These are phyloP conservation scores for Paxillus rubicundulus DNA, from an alignment of 768 basidiomycete genomes.

Conservation along the genomic window DNA sequence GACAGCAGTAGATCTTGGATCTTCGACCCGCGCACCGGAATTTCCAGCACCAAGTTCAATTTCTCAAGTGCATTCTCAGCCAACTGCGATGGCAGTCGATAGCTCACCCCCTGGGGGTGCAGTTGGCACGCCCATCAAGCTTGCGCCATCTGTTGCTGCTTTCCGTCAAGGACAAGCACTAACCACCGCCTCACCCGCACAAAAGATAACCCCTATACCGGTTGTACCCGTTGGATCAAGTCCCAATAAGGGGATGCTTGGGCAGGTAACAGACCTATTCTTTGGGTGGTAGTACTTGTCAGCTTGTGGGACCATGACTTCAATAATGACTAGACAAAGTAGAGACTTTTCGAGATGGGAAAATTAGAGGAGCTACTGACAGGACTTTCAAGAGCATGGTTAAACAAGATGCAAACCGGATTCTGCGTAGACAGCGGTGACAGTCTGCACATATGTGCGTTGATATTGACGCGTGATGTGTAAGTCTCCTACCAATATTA, in stretches of 20 bases:
- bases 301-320: background rate
- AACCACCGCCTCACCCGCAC: slow-evolving; percentile 15
- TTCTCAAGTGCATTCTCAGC: slow-evolving; percentile 19
- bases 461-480: too few relatives aligned
- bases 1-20: slow-evolving; percentile 54
- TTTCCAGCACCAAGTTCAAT: slow-evolving; percentile 8
- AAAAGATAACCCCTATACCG: slow-evolving; percentile 19
- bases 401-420: too few relatives aligned
- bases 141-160: slow-evolving; percentile 70
- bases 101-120: slow-evolving; percentile 40
- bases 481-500: background rate
- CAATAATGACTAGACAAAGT: background rate
- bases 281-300: slow-evolving; percentile 66
- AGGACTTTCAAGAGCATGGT: too few relatives aligned
- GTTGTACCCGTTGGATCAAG: slow-evolving; percentile 25
- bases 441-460: too few relatives aligned
- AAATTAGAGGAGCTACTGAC: too few relatives aligned
- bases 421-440: too few relatives aligned
- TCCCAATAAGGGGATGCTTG: slow-evolving; percentile 58
- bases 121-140: slow-evolving; percentile 68
- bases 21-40: slow-evolving; percentile 25
- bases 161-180: slow-evolving; percentile 52
- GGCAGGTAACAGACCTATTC: slow-evolving; percentile 76
- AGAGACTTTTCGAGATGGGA: too few relatives aligned
- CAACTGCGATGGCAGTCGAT: slow-evolving; percentile 49